Base-by-base conservation (phyloP, 1,284 basidiomycete genomes). In the Salmacisia buchloeana region DNA sequence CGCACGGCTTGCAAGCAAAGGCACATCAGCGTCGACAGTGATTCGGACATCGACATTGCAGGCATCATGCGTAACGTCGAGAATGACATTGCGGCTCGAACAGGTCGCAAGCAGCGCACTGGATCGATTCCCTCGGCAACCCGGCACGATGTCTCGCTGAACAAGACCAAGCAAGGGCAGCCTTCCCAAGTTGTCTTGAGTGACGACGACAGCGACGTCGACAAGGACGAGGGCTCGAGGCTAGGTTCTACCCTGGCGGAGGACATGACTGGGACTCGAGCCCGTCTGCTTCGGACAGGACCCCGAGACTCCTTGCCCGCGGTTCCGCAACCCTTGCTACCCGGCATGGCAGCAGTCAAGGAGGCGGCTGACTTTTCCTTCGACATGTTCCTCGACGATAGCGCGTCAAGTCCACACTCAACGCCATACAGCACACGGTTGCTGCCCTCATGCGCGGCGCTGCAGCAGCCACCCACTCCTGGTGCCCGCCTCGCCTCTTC, bases 341-440 rank as follows among this genome's bases (percentile, higher is more conserved):
- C 49, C 18, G 49, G 49, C 27, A 54, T 54, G 49, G 49, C 49
- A 10, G 49, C 27, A 33, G 49, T 54, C 29, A 54, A 31, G 18
- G 49, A 33, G 27, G 49, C 49, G 25, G 49, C 49, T 1, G 49
- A 54, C 27, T 31, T 31, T 3, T 54, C 49, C 1, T 54, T 54
- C 27, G 49, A 54, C 29, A 54, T 54, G 49, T 54, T 54, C 29
- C n/a, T n/a, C n/a, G n/a, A n/a, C n/a, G 49, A 54, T 29, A 18
- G 15, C 23, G 41, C 41, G 18, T 6, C 18, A 18, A 5, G 18
- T 54, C 29, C 13, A 12, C 13, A 31, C 27, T 15, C 31, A 33
- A n/a, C n/a, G n/a, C n/a, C n/a, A n/a, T n/a, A n/a, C n/a, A n/a
- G n/a, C n/a, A n/a, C n/a, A n/a, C n/a, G n/a, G n/a, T n/a, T n/a